Evolutionary conservation across 192 early-diverging fungal genomes (phyloP).

Genomic region (Entrophospora sp.): DNA sequence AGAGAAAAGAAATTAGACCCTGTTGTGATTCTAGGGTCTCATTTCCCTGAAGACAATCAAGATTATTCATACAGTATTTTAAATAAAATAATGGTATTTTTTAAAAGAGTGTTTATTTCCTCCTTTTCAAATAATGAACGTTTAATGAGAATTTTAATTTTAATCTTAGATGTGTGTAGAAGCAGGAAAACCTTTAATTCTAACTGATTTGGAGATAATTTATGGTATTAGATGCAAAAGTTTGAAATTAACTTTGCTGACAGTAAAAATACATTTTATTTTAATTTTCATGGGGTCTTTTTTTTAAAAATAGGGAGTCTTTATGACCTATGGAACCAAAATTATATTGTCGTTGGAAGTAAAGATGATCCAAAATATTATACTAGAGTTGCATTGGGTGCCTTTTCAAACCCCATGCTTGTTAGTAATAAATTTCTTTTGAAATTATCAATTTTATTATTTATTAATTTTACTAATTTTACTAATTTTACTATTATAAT

Average conservation of each 20-base stretch:
- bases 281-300: too few species aligned
- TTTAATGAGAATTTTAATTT: too few species aligned
- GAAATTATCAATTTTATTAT: neutral
- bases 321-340: conserved; percentile 23
- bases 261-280: too few species aligned
- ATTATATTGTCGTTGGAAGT: conserved; percentile 13
- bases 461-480: neutral
- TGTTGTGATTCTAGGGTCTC: conserved; percentile 5
- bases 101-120: neutral
- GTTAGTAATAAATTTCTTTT: neutral
- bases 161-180: conserved; percentile 4
- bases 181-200: conserved; percentile 2
- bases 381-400: conserved; percentile 12
- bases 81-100: conserved; percentile 12
- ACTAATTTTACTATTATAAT: neutral
- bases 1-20: neutral
- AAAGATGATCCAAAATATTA: conserved; percentile 19
- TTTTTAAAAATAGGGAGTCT: conserved; percentile 19
- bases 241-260: too few species aligned
- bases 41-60: conserved; percentile 11
- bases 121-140: too few species aligned
- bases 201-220: conserved; percentile 16
- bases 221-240: too few species aligned
- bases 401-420: conserved; percentile 20
- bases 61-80: conserved; percentile 13